A percentile compares a stretch with the other conserved stretches of the same genome.
Conservation (phyloP, 306 rosid species). For the Chamaecrista fasciculata region DNA sequence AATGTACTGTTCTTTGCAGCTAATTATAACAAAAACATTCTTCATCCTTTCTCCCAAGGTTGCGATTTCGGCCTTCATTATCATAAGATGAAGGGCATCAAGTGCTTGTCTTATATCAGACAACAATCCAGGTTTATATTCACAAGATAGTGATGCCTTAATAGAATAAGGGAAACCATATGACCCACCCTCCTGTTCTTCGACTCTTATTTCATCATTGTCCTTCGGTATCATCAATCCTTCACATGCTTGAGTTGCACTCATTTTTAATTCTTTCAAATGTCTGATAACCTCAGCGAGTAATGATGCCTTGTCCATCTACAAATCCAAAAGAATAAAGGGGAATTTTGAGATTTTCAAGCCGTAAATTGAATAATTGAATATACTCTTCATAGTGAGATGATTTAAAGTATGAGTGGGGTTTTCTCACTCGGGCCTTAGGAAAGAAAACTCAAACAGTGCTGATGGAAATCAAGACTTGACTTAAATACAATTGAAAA, state of each 20-base stretch:
- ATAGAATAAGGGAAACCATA: conserved; percentile 53
- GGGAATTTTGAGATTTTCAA: conserved; percentile 13
- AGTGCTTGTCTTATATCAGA: conserved; percentile 61
- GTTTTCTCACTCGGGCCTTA: neutral
- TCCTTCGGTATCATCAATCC: conserved; percentile 57
- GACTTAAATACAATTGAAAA: neutral
- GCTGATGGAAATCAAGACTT: neutral
- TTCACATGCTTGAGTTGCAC: conserved; percentile 53
- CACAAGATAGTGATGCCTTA: conserved; percentile 63
- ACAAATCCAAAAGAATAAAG: conserved; percentile 7
- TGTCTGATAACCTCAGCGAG: conserved; percentile 60
- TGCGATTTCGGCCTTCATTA: conserved; percentile 55
- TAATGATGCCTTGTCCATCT: conserved; percentile 86
- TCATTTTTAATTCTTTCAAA: conserved; percentile 60
- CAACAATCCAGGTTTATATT: conserved; percentile 61
- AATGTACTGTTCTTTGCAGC: conserved; percentile 41
- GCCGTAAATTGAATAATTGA: neutral
- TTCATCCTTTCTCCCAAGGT: conserved; percentile 69
- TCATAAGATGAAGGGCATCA: conserved; percentile 53
- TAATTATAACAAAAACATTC: conserved; percentile 58
- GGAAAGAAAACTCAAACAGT: neutral
- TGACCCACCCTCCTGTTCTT: conserved; percentile 47
- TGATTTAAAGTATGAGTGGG: neutral
- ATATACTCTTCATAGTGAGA: conserved; percentile 1
- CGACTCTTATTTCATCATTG: conserved; percentile 66